Evolutionary conservation across 2,329 filamentous ascomycete species (phyloP).

Genomic region (Verticillium klebahnii): DNA sequence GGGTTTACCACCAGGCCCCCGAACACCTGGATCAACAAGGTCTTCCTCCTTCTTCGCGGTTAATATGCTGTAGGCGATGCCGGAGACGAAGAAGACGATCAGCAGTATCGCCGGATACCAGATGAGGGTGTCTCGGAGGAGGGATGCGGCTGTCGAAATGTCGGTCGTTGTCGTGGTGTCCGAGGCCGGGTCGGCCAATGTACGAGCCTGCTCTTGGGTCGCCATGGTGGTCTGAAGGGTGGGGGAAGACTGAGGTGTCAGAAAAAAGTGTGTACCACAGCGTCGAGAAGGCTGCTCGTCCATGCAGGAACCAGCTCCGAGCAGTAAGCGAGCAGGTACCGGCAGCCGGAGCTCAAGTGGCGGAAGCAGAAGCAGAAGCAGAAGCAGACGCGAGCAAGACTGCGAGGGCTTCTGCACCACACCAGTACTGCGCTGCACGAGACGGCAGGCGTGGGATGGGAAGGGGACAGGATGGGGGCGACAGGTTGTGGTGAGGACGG

Average conservation of each 20-base stretch:
- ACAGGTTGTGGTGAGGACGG: not conserved
- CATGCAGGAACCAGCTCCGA: not conserved
- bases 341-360: constrained; percentile 6
- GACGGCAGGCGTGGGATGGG: not conserved
- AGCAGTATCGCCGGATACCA: constrained; percentile 50
- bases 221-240: constrained; percentile 23
- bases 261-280: constrained; percentile 4
- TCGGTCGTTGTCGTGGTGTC: constrained; percentile 9
- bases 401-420: not conserved
- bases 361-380: not conserved
- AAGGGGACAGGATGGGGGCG: not conserved
- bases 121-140: constrained; percentile 43
- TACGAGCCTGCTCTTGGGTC: constrained; percentile 23
- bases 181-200: constrained; percentile 4
- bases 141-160: constrained; percentile 31
- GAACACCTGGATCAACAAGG: constrained; percentile 42
- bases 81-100: constrained; percentile 43
- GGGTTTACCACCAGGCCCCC: constrained; percentile 85
- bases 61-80: constrained; percentile 48
- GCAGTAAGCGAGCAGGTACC: not conserved
- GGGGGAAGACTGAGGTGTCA: constrained; percentile 8
- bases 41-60: constrained; percentile 42
- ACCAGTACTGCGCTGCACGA: not conserved
- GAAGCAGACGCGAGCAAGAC: not conserved
- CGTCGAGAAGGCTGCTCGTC: not conserved